Conservation (phyloP, 2,329 filamentous ascomycete species). For the Diaporthe velutina region DNA sequence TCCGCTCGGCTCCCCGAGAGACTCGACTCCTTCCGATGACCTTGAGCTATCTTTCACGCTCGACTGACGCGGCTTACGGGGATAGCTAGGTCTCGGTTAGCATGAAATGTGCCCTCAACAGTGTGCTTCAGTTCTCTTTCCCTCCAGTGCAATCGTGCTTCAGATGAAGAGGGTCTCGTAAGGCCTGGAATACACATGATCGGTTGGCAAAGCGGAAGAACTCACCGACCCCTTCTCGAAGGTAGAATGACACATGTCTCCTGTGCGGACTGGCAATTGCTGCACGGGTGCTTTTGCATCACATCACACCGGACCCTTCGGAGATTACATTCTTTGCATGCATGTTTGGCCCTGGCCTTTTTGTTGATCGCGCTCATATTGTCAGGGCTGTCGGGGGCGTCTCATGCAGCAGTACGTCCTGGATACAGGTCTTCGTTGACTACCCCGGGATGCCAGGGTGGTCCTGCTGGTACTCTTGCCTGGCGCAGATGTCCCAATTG, state of each 20-base stretch:
- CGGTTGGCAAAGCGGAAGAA: not conserved
- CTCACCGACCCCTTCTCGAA: slow-evolving; percentile 38
- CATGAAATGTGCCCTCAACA: not conserved
- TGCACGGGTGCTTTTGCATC: slow-evolving; percentile 42
- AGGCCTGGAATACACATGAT: not conserved
- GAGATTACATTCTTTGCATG: slow-evolving; percentile 43
- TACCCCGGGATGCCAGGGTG: not conserved
- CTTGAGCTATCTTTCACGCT: slow-evolving; percentile 26
- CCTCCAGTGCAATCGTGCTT: not conserved
- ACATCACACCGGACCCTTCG: slow-evolving; percentile 43
- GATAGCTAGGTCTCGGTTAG: slow-evolving; percentile 36
- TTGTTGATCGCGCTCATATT: slow-evolving; percentile 35
- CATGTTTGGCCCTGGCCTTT: slow-evolving; percentile 42
- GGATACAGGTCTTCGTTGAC: not conserved
- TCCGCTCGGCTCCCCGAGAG: not conserved
- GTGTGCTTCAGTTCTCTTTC: not conserved
- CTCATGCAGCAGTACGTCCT: not conserved
- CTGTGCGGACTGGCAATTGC: slow-evolving; percentile 40
- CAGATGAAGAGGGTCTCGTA: too few species aligned
- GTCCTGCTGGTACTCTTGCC: not conserved
- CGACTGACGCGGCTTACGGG: slow-evolving; percentile 35
- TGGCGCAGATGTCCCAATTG: not conserved
- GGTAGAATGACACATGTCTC: slow-evolving; percentile 41
- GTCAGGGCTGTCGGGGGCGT: not conserved
- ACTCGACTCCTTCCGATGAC: not conserved